Conservation (phyloP, 345 rosid species). For the Euphorbia tirucalli region DNA sequence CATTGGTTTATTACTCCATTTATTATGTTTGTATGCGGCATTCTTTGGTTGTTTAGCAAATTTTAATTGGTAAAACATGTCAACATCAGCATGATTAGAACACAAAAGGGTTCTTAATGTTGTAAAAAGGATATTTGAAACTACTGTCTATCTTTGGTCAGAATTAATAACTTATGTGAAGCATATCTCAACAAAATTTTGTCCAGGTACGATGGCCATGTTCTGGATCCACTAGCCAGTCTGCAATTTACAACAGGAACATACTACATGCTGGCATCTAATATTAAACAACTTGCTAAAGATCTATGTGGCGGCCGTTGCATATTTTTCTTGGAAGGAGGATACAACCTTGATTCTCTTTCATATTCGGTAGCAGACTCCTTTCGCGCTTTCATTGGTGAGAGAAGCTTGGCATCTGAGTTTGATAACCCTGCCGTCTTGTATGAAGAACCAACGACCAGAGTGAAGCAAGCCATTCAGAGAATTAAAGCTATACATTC, state of each 20-base stretch:
- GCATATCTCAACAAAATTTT: neutral
- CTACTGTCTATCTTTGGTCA: neutral
- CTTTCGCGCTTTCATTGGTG: slow-evolving; percentile 81
- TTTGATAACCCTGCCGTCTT: slow-evolving; percentile 76
- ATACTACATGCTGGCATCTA: slow-evolving; percentile 66
- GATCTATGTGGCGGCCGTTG: slow-evolving; percentile 86
- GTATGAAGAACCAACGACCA: slow-evolving; percentile 77
- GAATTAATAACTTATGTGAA: neutral
- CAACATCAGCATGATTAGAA: neutral
- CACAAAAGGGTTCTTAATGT: neutral
- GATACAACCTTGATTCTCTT: slow-evolving; percentile 85
- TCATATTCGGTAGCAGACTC: slow-evolving; percentile 82
- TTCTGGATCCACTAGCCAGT: slow-evolving; percentile 82
- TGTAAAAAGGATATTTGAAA: neutral
- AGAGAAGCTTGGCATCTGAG: slow-evolving; percentile 64
- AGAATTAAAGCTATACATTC: slow-evolving; percentile 71
- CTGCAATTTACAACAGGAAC: slow-evolving; percentile 85
- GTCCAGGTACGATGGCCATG: slow-evolving; percentile 82
- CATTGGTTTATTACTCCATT: too few species aligned
- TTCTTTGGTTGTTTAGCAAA: too few species aligned
- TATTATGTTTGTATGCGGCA: too few species aligned
- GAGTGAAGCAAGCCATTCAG: slow-evolving; percentile 67
- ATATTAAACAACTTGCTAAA: slow-evolving; percentile 74
- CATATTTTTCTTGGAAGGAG: slow-evolving; percentile 90
- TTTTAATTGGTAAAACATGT: too few species aligned